Conservation (phyloP, 192 early-diverging fungal genomes). For the Physocladia obscura region DNA sequence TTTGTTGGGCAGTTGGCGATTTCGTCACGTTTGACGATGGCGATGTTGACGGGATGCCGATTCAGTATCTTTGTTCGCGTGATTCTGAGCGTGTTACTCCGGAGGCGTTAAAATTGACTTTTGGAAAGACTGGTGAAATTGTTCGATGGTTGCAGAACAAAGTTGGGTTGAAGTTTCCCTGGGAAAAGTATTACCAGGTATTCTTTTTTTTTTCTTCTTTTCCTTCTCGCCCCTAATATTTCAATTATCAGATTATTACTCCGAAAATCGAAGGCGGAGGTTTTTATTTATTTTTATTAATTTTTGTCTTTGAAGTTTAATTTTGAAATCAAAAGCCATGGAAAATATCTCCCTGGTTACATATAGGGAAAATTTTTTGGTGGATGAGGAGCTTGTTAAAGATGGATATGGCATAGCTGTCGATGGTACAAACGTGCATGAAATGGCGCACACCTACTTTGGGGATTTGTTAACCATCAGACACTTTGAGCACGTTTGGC, state of each 20-base stretch:
- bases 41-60: constrained; percentile 34
- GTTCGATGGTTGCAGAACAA: constrained; percentile 52
- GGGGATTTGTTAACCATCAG: constrained; percentile 57
- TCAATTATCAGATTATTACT: constrained; percentile 11
- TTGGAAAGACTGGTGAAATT: constrained; percentile 49
- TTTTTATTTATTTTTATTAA: too few relatives aligned
- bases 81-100: constrained; percentile 23
- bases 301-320: too few relatives aligned
- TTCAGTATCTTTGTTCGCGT: constrained; percentile 21
- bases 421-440: constrained; percentile 51
- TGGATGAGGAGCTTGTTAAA: constrained; percentile 40
- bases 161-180: constrained; percentile 46
- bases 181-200: constrained; percentile 58
- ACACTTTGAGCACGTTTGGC: constrained; percentile 61
- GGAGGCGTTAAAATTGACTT: constrained; percentile 42
- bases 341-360: constrained; percentile 59
- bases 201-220: too few relatives aligned
- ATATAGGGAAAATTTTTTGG: constrained; percentile 38
- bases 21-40: constrained; percentile 44
- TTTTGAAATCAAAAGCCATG: too few relatives aligned
- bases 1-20: constrained; percentile 54
- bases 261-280: constrained; percentile 38
- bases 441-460: constrained; percentile 60
- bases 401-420: constrained; percentile 22
- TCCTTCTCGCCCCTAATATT: not conserved